Evolutionary conservation across 805 yeast genomes (phyloP).

Genomic region (Cyberlindnera xishuangbannaensis): DNA sequence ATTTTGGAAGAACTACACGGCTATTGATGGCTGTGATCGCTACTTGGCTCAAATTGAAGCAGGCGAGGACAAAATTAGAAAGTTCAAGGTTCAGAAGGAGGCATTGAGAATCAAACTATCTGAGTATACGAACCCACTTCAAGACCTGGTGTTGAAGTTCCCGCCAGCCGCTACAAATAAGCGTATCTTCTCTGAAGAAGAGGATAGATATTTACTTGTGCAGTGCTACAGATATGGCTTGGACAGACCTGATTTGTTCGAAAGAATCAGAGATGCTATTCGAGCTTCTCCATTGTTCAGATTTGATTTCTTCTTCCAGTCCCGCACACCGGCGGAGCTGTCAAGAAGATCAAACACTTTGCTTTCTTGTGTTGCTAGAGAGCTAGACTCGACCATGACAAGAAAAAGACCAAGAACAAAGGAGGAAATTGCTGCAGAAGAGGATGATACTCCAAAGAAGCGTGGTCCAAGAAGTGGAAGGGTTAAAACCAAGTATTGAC

Average conservation of each 20-base stretch:
- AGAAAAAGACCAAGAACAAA: slow-evolving; percentile 13
- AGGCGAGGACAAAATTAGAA: slow-evolving; percentile 80
- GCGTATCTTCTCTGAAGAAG: slow-evolving; percentile 77
- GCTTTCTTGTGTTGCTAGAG: slow-evolving; percentile 68
- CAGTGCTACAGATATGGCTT: slow-evolving; percentile 78
- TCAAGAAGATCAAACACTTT: slow-evolving; percentile 78
- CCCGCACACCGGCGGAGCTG: slow-evolving; percentile 72
- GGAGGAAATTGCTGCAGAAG: slow-evolving; percentile 11
- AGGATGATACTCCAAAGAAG: slow-evolving; percentile 12
- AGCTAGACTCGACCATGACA: slow-evolving; percentile 26
- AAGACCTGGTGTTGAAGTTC: slow-evolving; percentile 62
- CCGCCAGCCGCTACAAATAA: slow-evolving; percentile 67
- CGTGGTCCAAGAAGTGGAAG: slow-evolving; percentile 17
- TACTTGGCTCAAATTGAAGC: slow-evolving; percentile 74
- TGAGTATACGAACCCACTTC: slow-evolving; percentile 67
- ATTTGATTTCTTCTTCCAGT: slow-evolving; percentile 82
- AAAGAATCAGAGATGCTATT: slow-evolving; percentile 68
- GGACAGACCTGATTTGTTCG: slow-evolving; percentile 74
- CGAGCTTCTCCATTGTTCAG: slow-evolving; percentile 72
- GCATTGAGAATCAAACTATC: slow-evolving; percentile 71
- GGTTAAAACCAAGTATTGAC: slow-evolving; percentile 12
- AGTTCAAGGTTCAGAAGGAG: slow-evolving; percentile 66
- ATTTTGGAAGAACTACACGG: slow-evolving; percentile 76
- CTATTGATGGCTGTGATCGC: slow-evolving; percentile 85
- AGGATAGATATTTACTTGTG: slow-evolving; percentile 80